Base-by-base conservation (phyloP, 371 early-diverging fungal species). In the Syncephalastrum contaminatum region DNA sequence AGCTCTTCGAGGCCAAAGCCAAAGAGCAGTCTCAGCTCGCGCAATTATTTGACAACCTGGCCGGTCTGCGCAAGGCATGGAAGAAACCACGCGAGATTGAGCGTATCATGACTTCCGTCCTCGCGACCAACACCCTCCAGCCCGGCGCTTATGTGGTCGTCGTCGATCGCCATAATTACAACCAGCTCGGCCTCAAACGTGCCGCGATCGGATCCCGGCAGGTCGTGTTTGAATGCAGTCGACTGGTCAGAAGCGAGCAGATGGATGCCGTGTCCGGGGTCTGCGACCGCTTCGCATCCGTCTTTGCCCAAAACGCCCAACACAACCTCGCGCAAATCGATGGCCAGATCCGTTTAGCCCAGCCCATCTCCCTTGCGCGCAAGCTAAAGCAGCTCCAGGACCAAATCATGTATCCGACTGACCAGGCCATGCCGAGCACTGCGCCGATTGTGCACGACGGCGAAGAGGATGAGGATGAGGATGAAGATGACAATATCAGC, bases 1-100 rank as follows among this genome's bases (percentile, higher is more conserved):
- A 49, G 20, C 48, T 59, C n/a, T 70, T 60, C 43, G 71, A 77
- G 3, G 43, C 51, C n/a, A 66, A 68, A 21, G 72, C 74, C 16
- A 59, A 59, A 48, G 71, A 55, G 20, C 61, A 67, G 30, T 24
- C 43, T 21, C 22, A 59, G 13, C 43, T 59, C 4, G 51, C 41
- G 1, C 18, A 36, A 4, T 19, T 64, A 6, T 56, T 59, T 24
- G 60, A 59, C 39, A 53, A 56, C n/a, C 49, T 64, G 6, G 45
- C 49, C 22, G 20, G 46, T 13, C 30, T 53, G 19, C 59, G 47
- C 14, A 56, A 58, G 46, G 64, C 56, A 56, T 62, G 61, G 65
- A 65, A 65, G 47, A 25, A 44, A n/a, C 51, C 51, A 10, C 58
- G 45, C 19, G 53, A 59, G 5, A 57, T 65, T 12, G 60, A 56